Evolutionary conservation across 1,284 basidiomycete species (phyloP).

Genomic region (Cystobasidium sp.): DNA sequence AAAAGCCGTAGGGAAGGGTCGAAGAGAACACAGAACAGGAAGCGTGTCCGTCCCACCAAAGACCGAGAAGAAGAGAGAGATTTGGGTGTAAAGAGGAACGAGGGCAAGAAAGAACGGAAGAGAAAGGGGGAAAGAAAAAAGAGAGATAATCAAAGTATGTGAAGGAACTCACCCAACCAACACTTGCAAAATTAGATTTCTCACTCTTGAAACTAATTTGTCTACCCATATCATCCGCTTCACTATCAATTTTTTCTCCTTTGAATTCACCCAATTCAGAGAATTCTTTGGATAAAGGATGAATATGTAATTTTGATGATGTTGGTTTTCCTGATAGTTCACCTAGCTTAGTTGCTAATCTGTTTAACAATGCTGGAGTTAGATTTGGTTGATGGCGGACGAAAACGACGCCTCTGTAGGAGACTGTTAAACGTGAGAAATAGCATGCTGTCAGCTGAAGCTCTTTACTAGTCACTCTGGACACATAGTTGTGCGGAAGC

Average conservation of each 20-base stretch:
- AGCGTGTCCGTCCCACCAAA: background rate
- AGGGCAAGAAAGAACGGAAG: background rate
- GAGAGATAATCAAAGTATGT: no score
- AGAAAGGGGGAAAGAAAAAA: no score
- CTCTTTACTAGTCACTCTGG: background rate
- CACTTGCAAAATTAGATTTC: constrained; percentile 40
- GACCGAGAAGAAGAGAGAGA: background rate
- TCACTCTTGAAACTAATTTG: constrained; percentile 50
- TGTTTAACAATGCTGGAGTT: constrained; percentile 59
- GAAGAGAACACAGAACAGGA: no score
- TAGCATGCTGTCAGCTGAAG: background rate
- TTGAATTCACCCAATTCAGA: constrained; percentile 54
- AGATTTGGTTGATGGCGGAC: constrained; percentile 66
- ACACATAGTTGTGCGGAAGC: no score
- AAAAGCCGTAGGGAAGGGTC: no score
- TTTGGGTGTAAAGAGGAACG: background rate
- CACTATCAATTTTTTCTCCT: constrained; percentile 49
- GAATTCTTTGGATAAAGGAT: constrained; percentile 66
- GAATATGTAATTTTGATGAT: constrained; percentile 66
- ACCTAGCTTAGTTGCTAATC: constrained; percentile 63
- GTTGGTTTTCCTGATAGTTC: constrained; percentile 65
- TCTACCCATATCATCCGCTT: constrained; percentile 41
- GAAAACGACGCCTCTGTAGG: constrained; percentile 73
- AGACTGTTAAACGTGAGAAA: constrained; percentile 57
- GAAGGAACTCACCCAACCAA: constrained; percentile 44